A percentile compares a stretch with the other conserved stretches of the same genome.
These are phyloP conservation scores for Boechera stricta DNA, from an alignment of 345 rosid species.

Conservation along the genomic window DNA sequence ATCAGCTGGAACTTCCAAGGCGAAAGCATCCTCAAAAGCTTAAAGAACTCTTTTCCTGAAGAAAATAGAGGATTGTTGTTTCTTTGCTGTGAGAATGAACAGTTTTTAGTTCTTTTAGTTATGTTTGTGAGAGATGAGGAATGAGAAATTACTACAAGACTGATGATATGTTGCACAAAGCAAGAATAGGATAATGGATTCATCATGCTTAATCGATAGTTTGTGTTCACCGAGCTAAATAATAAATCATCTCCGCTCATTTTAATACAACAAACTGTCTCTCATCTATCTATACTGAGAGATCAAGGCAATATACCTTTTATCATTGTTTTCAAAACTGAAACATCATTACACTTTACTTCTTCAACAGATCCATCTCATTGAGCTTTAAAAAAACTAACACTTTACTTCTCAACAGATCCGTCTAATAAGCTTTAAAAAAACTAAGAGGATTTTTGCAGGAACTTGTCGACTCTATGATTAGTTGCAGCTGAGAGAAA, in stretches of 20 bases:
- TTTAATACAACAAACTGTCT: conserved; percentile 9
- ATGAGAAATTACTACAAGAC: conserved; percentile 1
- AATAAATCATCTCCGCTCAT: conserved; percentile 15
- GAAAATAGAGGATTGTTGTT: conserved; percentile 29
- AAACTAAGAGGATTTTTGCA: conserved; percentile 40
- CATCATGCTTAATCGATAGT: neutral
- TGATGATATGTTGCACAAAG: conserved; percentile 7
- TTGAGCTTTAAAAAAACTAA: conserved; percentile 5
- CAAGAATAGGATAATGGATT: conserved; percentile 7
- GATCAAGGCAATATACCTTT: neutral
- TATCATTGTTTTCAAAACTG: conserved; percentile 30
- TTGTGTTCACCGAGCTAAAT: conserved; percentile 13
- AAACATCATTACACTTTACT: conserved; percentile 30
- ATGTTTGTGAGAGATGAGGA: conserved; percentile 15
- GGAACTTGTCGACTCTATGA: conserved; percentile 59
- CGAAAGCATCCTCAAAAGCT: conserved; percentile 30
- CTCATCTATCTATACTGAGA: conserved; percentile 26
- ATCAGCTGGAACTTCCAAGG: conserved; percentile 40
- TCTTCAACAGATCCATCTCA: conserved; percentile 22
- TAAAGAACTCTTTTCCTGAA: neutral
- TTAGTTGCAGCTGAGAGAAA: conserved; percentile 67
- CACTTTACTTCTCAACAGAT: neutral
- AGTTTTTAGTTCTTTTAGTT: conserved; percentile 14
- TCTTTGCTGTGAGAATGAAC: conserved; percentile 22
- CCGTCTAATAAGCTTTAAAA: neutral